Percentiles rank a stretch among this genome's conserved stretches.
Evolutionary conservation across 2,329 filamentous ascomycete genomes (phyloP).

Genomic region (Aspergillus fructus): DNA sequence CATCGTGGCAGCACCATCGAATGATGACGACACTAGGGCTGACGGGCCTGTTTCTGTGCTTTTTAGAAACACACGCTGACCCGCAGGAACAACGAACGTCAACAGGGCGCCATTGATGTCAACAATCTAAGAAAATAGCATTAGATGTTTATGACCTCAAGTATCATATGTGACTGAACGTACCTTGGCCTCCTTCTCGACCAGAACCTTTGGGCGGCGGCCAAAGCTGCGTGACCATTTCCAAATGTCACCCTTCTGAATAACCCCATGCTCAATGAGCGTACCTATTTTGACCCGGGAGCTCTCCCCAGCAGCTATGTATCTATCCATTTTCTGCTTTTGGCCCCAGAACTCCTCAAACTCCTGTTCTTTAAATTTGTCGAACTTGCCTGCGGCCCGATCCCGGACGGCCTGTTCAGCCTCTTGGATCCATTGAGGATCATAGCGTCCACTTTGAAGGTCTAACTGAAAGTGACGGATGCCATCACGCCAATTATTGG

Average conservation of each 20-base stretch:
- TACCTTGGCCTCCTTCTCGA: constrained; percentile 47
- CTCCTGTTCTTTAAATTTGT: constrained; percentile 55
- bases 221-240: constrained; percentile 35
- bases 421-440: constrained; percentile 57
- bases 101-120: constrained; percentile 32
- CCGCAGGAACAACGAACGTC: constrained; percentile 41
- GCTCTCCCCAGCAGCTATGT: constrained; percentile 42
- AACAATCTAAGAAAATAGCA: constrained; percentile 27
- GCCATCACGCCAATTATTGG: constrained; percentile 52
- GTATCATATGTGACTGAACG: constrained; percentile 5
- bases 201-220: constrained; percentile 24
- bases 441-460: constrained; percentile 54
- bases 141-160: not conserved
- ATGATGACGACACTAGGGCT: not conserved
- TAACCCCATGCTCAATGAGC: constrained; percentile 35
- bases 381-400: constrained; percentile 55
- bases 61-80: constrained; percentile 35
- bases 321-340: constrained; percentile 43
- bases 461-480: constrained; percentile 58
- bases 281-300: constrained; percentile 40
- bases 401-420: constrained; percentile 54
- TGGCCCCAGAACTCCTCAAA: constrained; percentile 60
- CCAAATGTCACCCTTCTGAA: constrained; percentile 44
- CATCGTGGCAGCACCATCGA: not conserved
- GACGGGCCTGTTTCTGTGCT: not conserved